Base-by-base conservation (phyloP, 1,284 basidiomycete species). In the Inonotus hispidus region DNA sequence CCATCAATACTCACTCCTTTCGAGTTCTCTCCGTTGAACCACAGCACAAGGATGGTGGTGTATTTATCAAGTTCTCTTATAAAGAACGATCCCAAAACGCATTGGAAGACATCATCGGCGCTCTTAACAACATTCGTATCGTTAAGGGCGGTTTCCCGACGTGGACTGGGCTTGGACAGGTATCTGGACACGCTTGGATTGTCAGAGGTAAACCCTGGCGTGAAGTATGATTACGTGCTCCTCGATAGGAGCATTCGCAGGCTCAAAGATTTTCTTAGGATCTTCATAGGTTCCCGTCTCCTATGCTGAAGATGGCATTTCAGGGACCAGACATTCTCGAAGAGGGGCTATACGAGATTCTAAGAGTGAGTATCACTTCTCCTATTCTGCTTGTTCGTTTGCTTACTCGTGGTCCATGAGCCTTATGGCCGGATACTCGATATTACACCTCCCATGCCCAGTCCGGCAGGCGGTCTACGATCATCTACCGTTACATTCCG, bases 321-420 rank as follows among this genome's bases (percentile, higher is more conserved):
- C 90, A 95, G 35, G 94, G 95, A 0, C 87, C 91, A 1, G 93
- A 95, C 68, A 75, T 94, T 2, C 79, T 82, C 29, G 91, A 95
- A 70, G 91, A 95, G 71, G 71, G 78, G 1, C 73, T 93, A 0
- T 93, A 90, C 68, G 73, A 82, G 38, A 71, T 90, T 19, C 80
- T 91, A 59, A 80, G 91, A 55, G 89, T 90, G 76, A 67, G 45
- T 75, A 73, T 65, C 82, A 72, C 29, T 19, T 35, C 14, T 39
- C 53, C 5, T 32, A 53, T 53, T 57, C 41, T 38, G 53, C 60
- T 32, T 56, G 21, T 60, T 54, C 4, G 16, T 10, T 27, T 4
- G 2, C 59, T 56, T 49, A 56, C 63, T 45, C 65, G 61, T 64
- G 16, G 47, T 54, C 49, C 37, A 59, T 60, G 69, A 95, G 84